A percentile compares a stretch with the other conserved stretches of the same genome.
These are phyloP conservation scores for Tripidium arundinaceum DNA, from an alignment of 202 grass and related monocot species.

Conservation along the genomic window DNA sequence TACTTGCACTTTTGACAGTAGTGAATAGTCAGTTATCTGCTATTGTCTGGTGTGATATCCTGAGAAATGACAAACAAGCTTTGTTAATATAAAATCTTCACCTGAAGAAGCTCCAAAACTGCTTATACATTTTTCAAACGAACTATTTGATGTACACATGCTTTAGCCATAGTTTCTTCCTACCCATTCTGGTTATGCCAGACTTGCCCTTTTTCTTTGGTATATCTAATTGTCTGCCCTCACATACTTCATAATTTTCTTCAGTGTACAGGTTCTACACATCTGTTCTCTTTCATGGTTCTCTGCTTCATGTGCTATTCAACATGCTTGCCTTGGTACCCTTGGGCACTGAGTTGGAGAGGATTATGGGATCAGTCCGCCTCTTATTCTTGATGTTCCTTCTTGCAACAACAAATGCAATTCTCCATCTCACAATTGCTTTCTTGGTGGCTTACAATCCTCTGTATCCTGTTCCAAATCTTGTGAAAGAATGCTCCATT, in stretches of 20 bases:
- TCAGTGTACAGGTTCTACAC: constrained; percentile 93
- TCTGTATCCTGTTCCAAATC: constrained; percentile 36
- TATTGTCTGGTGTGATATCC: background rate
- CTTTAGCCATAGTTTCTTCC: constrained; percentile 11
- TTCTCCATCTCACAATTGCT: constrained; percentile 83
- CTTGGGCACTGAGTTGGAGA: constrained; percentile 83
- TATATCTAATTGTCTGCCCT: no score
- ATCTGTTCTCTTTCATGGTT: constrained; percentile 85
- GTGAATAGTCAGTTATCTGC: background rate
- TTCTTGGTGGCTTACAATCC: constrained; percentile 79
- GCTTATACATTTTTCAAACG: background rate
- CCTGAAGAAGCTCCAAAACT: background rate
- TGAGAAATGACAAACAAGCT: background rate
- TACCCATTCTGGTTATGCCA: background rate
- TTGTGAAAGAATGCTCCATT: constrained; percentile 86
- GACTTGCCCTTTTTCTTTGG: constrained; percentile 6
- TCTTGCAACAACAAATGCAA: constrained; percentile 82
- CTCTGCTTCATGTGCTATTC: constrained; percentile 89
- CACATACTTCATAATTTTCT: constrained; percentile 31
- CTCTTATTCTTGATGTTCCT: constrained; percentile 91
- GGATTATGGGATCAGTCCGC: constrained; percentile 93
- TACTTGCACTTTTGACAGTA: background rate
- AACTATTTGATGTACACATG: constrained; percentile 6
- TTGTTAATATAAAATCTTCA: background rate
- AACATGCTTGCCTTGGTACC: constrained; percentile 96